Base-by-base conservation (phyloP, 805 yeast genomes). In the Monosporozyma servazzii region DNA sequence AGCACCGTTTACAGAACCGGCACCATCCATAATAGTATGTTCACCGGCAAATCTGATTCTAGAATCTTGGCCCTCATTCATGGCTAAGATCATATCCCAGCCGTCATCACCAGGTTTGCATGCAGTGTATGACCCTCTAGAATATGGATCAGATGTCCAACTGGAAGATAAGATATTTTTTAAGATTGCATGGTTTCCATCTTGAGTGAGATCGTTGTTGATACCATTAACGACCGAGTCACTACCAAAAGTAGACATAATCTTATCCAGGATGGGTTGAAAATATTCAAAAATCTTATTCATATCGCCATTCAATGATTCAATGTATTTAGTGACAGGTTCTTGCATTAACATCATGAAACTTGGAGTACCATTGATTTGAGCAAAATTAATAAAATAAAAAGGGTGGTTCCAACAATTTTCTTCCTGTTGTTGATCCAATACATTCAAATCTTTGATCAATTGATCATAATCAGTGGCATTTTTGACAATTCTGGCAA, bases 1-100 rank as follows among this genome's bases (percentile, higher is more conserved):
- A 0, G 96, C 96, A 0, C 96, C 96, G 63, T 89, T 95, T 5
- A 85, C 93, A 58, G 96, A 89, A 0, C 96, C 96, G 15, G 88
- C 85, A 7, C 95, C 96, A 57, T 88, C 96, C 57, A 79, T 69
- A 21, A 81, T 79, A 0, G 96, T 85, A 64, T 89, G 96, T 62
- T 89, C 96, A 7, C 96, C 96, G 0, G 96, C 96, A 72, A 89
- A 89, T 43, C 96, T 72, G 2, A 89, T 68, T 21, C 58, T 59
- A 8, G 74, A 71, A 11, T 75, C 80, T 20, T 76, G 70, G 0
- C 88, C 86, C 23, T 77, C 77, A 18, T 77, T 72, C 52, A 86
- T 72, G n/a, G 83, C 84, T 15, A 80, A 63, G 0, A 84, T 76
- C 17, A 80, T 64, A 49, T 78, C 83, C 9, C 78, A 71, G 0